Percentiles rank a stretch among this genome's conserved stretches.
phyloP scores from a whole-genome alignment of 208 protist species.

The Wallacemonas rigidus region DNA sequence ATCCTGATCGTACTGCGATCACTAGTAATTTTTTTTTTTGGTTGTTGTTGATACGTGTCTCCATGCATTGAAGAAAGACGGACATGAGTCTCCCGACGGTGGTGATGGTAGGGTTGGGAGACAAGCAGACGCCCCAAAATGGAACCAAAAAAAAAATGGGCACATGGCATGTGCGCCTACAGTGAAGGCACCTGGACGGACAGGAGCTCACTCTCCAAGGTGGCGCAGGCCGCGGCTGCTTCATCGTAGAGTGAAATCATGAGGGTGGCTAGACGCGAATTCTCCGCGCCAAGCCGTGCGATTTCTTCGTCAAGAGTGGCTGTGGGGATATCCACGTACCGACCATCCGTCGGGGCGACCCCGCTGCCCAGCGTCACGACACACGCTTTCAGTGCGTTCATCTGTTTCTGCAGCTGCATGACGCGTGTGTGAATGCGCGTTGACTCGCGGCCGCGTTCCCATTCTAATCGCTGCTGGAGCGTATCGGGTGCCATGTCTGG shows the following conservation, averaged over 20 bases:
- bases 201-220: slow-evolving; percentile 55
- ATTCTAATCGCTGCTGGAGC: slow-evolving; percentile 68
- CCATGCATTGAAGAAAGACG: too few relatives aligned
- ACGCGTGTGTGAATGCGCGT: slow-evolving; percentile 45
- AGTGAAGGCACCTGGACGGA: slow-evolving; percentile 43
- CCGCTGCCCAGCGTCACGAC: slow-evolving; percentile 59
- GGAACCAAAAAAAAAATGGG: too few relatives aligned
- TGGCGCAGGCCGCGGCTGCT: slow-evolving; percentile 46
- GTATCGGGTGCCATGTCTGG: slow-evolving; percentile 50
- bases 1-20: too few relatives aligned
- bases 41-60: too few relatives aligned
- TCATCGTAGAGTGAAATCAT: slow-evolving; percentile 80
- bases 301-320: slow-evolving; percentile 65
- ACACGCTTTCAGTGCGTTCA: slow-evolving; percentile 39
- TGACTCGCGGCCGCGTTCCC: slow-evolving; percentile 54
- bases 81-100: too few relatives aligned
- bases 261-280: slow-evolving; percentile 41
- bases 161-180: not conserved
- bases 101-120: too few relatives aligned
- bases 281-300: slow-evolving; percentile 51
- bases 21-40: too few relatives aligned
- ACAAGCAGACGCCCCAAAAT: too few relatives aligned
- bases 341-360: slow-evolving; percentile 20
- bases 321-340: slow-evolving; percentile 60
- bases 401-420: slow-evolving; percentile 31